phyloP scores from a whole-genome alignment of 345 rosid species.

The Combretum micranthum region DNA sequence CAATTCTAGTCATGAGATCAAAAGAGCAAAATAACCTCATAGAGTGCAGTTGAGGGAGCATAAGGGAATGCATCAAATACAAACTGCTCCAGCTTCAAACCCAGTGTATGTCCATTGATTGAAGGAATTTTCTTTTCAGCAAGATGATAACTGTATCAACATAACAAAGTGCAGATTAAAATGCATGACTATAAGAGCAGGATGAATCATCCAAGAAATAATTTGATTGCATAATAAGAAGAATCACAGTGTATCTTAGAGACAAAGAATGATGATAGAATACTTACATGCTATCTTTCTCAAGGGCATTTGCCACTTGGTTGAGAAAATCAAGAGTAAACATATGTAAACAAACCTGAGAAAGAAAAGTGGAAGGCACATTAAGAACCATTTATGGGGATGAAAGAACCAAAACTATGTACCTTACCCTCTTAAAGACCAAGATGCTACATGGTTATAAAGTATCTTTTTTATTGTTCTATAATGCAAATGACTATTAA shows the following conservation, averaged over 20 bases:
- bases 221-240: too few relatives aligned
- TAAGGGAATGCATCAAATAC: slow-evolving; percentile 95
- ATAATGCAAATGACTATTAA: too few relatives aligned
- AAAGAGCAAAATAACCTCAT: slow-evolving; percentile 50
- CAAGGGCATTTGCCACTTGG: slow-evolving; percentile 90
- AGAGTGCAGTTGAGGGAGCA: slow-evolving; percentile 96
- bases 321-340: slow-evolving; percentile 91
- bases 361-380: slow-evolving; percentile 14
- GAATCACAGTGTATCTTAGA: too few relatives aligned
- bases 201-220: too few relatives aligned
- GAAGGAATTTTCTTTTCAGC: slow-evolving; percentile 96
- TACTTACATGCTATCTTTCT: slow-evolving; percentile 89
- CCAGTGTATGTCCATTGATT: slow-evolving; percentile 68
- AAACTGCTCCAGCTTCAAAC: slow-evolving; percentile 85
- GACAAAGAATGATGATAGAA: slow-evolving; percentile 4
- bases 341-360: slow-evolving; percentile 96
- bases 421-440: not conserved
- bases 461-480: too few relatives aligned
- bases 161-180: slow-evolving; percentile 10
- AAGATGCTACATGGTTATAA: too few relatives aligned
- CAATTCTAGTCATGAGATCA: not conserved
- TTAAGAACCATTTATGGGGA: not conserved
- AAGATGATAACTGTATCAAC: slow-evolving; percentile 66
- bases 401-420: not conserved
- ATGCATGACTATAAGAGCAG: not conserved